These are phyloP conservation scores for Fusarium avenaceum DNA, from an alignment of 2,329 filamentous ascomycete genomes.

Conservation along the genomic window DNA sequence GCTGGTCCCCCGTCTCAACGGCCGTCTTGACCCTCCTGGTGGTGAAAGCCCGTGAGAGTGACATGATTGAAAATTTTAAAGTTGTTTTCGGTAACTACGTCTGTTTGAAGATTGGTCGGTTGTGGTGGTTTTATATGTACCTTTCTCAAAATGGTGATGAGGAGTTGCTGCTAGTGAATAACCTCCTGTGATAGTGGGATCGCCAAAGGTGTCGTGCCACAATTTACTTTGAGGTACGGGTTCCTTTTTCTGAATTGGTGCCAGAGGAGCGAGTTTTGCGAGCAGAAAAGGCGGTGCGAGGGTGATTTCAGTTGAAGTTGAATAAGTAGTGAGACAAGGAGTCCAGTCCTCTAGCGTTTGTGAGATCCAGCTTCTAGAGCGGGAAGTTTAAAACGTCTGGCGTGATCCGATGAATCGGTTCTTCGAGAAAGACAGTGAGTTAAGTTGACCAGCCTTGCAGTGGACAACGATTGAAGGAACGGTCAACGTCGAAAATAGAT, in stretches of 20 bases:
- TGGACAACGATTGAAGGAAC: conserved; percentile 44
- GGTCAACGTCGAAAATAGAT: conserved; percentile 50
- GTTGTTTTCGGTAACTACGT: conserved; percentile 10
- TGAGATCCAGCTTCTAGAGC: conserved; percentile 38
- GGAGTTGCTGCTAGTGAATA: conserved; percentile 16
- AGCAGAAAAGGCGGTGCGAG: conserved; percentile 25
- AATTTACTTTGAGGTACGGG: conserved; percentile 23
- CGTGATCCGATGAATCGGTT: conserved; percentile 33
- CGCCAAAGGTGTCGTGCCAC: conserved; percentile 34
- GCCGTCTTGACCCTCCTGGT: conserved; percentile 73
- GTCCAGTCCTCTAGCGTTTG: conserved; percentile 47
- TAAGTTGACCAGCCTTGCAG: conserved; percentile 33
- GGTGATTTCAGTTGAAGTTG: conserved; percentile 22
- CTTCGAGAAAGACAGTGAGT: conserved; percentile 40
- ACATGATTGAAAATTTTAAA: conserved; percentile 54
- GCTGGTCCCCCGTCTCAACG: conserved; percentile 60
- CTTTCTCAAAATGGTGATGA: conserved; percentile 4
- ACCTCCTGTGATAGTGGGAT: conserved; percentile 17
- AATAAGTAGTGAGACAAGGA: conserved; percentile 46
- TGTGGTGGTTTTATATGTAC: conserved; percentile 26
- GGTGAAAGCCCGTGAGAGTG: conserved; percentile 78
- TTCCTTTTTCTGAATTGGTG: conserved; percentile 18
- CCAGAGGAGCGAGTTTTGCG: conserved; percentile 33
- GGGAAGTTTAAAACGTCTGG: conserved; percentile 33
- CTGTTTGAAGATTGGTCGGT: conserved; percentile 6